Percentiles rank a stretch among this genome's conserved stretches.
These are phyloP conservation scores for Fusarium euwallaceae DNA, from an alignment of 2,329 filamentous ascomycete genomes.

Conservation along the genomic window DNA sequence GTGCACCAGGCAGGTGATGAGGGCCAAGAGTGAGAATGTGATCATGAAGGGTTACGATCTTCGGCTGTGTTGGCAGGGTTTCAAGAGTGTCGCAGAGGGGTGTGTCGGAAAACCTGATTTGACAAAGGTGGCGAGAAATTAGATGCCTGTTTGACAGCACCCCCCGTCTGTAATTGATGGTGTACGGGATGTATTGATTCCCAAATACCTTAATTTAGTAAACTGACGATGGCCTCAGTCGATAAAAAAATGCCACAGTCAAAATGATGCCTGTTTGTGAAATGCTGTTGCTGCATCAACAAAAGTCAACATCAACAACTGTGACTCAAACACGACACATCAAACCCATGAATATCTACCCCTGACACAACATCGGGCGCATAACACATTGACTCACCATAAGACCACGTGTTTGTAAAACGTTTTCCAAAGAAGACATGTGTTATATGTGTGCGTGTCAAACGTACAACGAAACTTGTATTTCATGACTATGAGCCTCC, in stretches of 20 bases:
- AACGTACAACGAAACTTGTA: conserved; percentile 33
- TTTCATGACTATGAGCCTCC: conserved; percentile 22
- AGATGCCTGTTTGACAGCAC: not conserved
- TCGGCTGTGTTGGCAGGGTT: conserved; percentile 29
- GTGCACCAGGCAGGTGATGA: conserved; percentile 38
- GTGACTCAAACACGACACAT: not conserved
- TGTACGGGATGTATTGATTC: not conserved
- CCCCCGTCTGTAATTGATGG: not conserved
- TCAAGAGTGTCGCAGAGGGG: conserved; percentile 1
- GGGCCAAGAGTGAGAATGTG: conserved; percentile 25
- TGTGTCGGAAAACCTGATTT: not conserved
- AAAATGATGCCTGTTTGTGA: not conserved
- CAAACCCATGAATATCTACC: not conserved
- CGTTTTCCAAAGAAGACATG: conserved; percentile 4
- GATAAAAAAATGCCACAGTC: not conserved
- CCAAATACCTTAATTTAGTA: not conserved
- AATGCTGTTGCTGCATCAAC: not conserved
- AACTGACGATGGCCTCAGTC: not conserved
- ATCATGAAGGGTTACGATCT: conserved; percentile 31
- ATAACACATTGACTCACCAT: not conserved
- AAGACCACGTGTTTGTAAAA: conserved; percentile 33
- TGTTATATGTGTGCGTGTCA: conserved; percentile 9
- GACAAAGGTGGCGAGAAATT: not conserved
- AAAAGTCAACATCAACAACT: not conserved
- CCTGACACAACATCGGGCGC: conserved; percentile 1